Evolutionary conservation across 495 filamentous ascomycete genomes (phyloP).

Genomic region (Trichoderma parareesei): DNA sequence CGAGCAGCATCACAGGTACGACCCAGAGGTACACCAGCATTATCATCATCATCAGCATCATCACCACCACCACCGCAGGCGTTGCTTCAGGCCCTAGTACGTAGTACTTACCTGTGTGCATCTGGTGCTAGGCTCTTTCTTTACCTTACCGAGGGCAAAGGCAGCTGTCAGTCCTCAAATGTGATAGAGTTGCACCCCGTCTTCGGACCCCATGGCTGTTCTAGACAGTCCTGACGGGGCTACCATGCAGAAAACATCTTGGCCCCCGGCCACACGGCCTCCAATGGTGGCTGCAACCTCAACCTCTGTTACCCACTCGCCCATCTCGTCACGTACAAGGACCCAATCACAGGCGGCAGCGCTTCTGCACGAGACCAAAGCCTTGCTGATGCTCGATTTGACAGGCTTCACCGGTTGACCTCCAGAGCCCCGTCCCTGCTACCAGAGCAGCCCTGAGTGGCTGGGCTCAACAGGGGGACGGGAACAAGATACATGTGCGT

Average conservation of each 20-base stretch:
- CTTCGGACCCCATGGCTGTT: conserved; percentile 17
- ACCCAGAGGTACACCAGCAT: too few relatives aligned
- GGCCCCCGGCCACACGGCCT: not conserved
- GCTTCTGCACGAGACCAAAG: conserved; percentile 1
- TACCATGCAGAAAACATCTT: conserved; percentile 21
- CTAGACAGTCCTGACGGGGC: conserved; percentile 38
- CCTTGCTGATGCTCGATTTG: conserved; percentile 1
- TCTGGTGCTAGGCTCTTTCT: too few relatives aligned
- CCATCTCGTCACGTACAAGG: not conserved
- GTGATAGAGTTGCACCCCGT: not conserved
- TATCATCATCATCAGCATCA: too few relatives aligned
- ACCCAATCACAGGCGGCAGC: not conserved
- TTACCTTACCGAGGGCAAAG: too few relatives aligned
- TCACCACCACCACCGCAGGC: too few relatives aligned
- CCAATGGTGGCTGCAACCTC: conserved; percentile 2
- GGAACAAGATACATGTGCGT: not conserved
- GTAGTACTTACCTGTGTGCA: too few relatives aligned
- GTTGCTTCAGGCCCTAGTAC: too few relatives aligned
- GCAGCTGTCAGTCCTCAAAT: not conserved
- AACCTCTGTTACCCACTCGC: not conserved
- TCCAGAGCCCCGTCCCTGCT: conserved; percentile 2
- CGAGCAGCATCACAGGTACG: too few relatives aligned
- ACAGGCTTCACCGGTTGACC: conserved; percentile 1
- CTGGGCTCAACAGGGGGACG: not conserved
- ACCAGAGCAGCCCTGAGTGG: not conserved